Conservation (phyloP, 768 basidiomycete genomes). For the Hericium rajendrae region DNA sequence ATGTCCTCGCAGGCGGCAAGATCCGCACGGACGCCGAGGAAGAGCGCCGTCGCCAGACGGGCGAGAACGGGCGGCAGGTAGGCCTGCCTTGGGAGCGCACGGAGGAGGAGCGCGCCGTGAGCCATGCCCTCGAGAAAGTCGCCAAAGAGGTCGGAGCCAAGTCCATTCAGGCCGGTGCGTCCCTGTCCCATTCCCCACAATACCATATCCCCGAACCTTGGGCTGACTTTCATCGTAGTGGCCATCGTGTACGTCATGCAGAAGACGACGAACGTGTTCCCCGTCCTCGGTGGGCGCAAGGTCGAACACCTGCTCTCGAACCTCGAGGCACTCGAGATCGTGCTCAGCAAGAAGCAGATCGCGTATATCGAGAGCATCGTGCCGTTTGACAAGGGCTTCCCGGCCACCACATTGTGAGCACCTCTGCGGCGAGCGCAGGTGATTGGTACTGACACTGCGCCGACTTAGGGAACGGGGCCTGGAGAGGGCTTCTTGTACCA, state of each 20-base stretch:
- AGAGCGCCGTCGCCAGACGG: constrained; percentile 19
- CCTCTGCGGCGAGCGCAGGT: background rate
- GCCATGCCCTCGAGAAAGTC: constrained; percentile 14
- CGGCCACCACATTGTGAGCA: constrained; percentile 23
- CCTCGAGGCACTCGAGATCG: constrained; percentile 38
- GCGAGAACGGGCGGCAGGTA: constrained; percentile 24
- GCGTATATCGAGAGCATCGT: constrained; percentile 31
- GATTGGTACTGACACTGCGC: too few species aligned
- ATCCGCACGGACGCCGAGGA: constrained; percentile 18
- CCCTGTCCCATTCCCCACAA: too few species aligned
- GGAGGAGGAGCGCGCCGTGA: background rate
- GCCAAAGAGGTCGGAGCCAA: constrained; percentile 26
- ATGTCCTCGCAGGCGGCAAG: constrained; percentile 17
- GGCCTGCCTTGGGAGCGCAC: background rate
- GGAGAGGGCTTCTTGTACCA: too few species aligned
- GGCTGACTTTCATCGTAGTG: constrained; percentile 18
- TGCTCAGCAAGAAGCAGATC: constrained; percentile 35
- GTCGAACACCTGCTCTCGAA: constrained; percentile 40
- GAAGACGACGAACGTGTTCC: constrained; percentile 29
- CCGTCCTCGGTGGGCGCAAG: constrained; percentile 32
- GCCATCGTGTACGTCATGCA: constrained; percentile 46
- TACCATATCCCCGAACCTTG: background rate
- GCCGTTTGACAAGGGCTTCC: constrained; percentile 40
- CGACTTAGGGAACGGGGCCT: too few species aligned
- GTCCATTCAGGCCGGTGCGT: constrained; percentile 12